Evolutionary conservation across 768 basidiomycete genomes (phyloP).

Genomic region (Hygrophoropsis aurantiaca): DNA sequence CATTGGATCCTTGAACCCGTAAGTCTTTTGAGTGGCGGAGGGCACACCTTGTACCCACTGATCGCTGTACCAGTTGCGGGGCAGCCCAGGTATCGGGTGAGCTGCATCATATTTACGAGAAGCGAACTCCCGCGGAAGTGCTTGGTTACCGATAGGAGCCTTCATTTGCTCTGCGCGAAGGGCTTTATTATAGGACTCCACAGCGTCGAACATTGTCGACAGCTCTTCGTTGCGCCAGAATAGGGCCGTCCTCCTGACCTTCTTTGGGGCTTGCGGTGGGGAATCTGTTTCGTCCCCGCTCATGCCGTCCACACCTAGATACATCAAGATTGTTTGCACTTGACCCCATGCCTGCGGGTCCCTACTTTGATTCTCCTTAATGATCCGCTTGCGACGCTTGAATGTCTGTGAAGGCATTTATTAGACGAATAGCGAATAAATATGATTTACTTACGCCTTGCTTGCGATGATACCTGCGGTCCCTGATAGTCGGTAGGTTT

Average conservation of each 20-base stretch:
- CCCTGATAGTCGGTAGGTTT: not conserved
- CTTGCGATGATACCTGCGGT: not conserved
- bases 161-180: not conserved
- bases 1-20: too few species aligned
- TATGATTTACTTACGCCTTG: slow-evolving; percentile 1
- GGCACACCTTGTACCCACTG: not conserved
- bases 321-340: not conserved
- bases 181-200: not conserved
- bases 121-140: too few species aligned
- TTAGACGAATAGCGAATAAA: not conserved
- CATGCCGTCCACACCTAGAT: slow-evolving; percentile 6
- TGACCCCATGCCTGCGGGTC: slow-evolving; percentile 2
- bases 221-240: not conserved
- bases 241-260: not conserved
- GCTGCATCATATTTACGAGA: not conserved
- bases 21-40: too few species aligned
- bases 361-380: not conserved
- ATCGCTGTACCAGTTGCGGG: slow-evolving; percentile 7
- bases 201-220: not conserved
- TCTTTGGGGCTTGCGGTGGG: not conserved
- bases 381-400: not conserved
- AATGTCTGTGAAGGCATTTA: slow-evolving; percentile 2
- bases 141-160: slow-evolving; percentile 1
- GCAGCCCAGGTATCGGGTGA: not conserved
- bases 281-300: slow-evolving; percentile 7